Evolutionary conservation across 2,329 filamentous ascomycete genomes (phyloP).

Genomic region (Davidsoniella neocaledoniae): DNA sequence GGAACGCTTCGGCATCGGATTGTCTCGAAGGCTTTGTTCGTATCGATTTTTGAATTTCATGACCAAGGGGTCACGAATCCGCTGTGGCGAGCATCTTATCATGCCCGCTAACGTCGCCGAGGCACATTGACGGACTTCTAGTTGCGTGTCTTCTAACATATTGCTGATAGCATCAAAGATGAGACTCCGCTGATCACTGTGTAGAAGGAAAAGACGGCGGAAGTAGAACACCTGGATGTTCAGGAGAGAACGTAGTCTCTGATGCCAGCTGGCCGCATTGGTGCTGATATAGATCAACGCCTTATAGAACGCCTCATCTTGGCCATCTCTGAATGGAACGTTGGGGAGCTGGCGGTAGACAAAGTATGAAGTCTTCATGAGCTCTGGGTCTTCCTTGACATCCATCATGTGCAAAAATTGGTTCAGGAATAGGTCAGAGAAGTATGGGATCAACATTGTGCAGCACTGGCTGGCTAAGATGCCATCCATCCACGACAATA

Average conservation of each 20-base stretch:
- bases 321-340: conserved; percentile 74
- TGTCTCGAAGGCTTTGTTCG: conserved; percentile 57
- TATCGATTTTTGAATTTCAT: conserved; percentile 62
- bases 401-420: conserved; percentile 99
- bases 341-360: conserved; percentile 95
- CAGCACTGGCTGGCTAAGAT: conserved; percentile 87
- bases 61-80: conserved; percentile 64
- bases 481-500: conserved; percentile 85
- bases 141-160: conserved; percentile 82
- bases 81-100: conserved; percentile 84
- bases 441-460: conserved; percentile 78
- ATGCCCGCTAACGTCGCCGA: conserved; percentile 86
- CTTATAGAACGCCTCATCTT: conserved; percentile 70
- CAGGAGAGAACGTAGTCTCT: conserved; percentile 82
- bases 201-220: conserved; percentile 79
- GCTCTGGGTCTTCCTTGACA: conserved; percentile 91
- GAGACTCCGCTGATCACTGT: conserved; percentile 53
- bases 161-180: conserved; percentile 87
- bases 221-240: conserved; percentile 99
- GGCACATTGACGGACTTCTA: conserved; percentile 89
- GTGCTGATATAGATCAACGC: conserved; percentile 78
- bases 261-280: conserved; percentile 78
- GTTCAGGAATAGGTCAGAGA: conserved; percentile 75
- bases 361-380: conserved; percentile 87
- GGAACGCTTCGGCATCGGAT: conserved; percentile 63